Evolutionary conservation across 2,329 filamentous ascomycete species (phyloP).

Genomic region (Verticillium nubilum): DNA sequence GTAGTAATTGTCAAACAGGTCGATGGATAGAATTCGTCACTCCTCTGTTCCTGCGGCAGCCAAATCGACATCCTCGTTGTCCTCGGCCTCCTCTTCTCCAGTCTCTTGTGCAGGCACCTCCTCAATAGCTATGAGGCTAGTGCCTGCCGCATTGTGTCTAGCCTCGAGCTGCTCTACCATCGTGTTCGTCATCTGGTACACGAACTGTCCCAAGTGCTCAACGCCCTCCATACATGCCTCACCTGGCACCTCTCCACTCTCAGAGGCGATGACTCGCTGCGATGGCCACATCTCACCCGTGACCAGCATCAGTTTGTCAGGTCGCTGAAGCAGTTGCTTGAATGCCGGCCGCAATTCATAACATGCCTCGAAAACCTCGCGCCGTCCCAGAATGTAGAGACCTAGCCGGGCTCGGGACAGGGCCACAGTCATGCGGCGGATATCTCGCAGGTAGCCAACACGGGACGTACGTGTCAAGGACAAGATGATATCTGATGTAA

Average conservation of each 20-base stretch:
- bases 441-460: constrained; percentile 88
- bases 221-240: constrained; percentile 79
- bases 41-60: background rate
- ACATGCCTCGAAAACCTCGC: constrained; percentile 82
- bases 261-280: constrained; percentile 41
- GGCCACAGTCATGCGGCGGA: constrained; percentile 89
- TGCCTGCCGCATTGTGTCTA: constrained; percentile 17
- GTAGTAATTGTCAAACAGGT: background rate
- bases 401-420: constrained; percentile 88
- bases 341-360: constrained; percentile 87
- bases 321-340: constrained; percentile 67
- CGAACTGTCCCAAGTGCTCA: constrained; percentile 93
- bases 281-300: constrained; percentile 84
- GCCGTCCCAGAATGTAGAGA: constrained; percentile 84
- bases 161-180: constrained; percentile 43
- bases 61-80: constrained; percentile 4
- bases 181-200: constrained; percentile 87
- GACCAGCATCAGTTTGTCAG: constrained; percentile 74
- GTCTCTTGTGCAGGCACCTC: constrained; percentile 20
- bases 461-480: constrained; percentile 84
- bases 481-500: constrained; percentile 74
- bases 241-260: constrained; percentile 45
- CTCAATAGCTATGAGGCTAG: constrained; percentile 18
- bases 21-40: background rate
- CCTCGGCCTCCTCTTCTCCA: constrained; percentile 15